Base-by-base conservation (phyloP, 768 basidiomycete genomes). In the Cubamyces lactineus region DNA sequence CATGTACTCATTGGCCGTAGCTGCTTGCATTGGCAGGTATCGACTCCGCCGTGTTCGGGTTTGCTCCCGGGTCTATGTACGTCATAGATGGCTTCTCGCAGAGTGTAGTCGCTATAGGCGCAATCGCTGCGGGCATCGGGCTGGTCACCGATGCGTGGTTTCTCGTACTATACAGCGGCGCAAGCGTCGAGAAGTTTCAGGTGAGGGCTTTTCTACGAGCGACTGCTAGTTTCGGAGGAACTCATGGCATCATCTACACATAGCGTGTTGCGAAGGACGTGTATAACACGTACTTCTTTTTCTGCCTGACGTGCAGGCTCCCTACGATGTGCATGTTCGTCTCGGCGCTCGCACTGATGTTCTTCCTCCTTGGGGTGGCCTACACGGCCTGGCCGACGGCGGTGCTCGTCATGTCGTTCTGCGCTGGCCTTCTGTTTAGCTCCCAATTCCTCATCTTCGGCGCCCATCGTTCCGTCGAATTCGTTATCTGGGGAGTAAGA, bases 361-460 rank as follows among this genome's bases (percentile, higher is more conserved):
- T 70, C 1, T 91, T 89, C 74, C 72, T 91, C 24, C 76, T 80
- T 8, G 70, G 84, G 24, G 84, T 89, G 7, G 86, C 88, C 3
- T 90, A 82, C 74, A 74, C 75, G 0, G 84, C 83, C 2, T 89
- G 86, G 84, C 87, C 89, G 0, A 71, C 74, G 16, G 88, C 85
- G 0, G 86, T 88, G 24, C 70, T 88, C 13, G 74, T 84, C 8
- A 77, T 85, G 60, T 88, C 80, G 47, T 85, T 83, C 65, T 28
- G 81, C 1, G 78, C 87, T 1, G 89, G 89, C 0, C 34, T 86
- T 0, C 68, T 88, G 11, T 75, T 90, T 76, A 81, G 79, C 7
- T 73, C 89, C 47, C 89, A 91, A 73, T 90, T 87, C 72, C 74
- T 89, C 19, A 81, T 87, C 19, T 88, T 78, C 70, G 84, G 85